These are phyloP conservation scores for Calcarisporium arbuscula DNA, from an alignment of 2,329 filamentous ascomycete species.

Conservation along the genomic window DNA sequence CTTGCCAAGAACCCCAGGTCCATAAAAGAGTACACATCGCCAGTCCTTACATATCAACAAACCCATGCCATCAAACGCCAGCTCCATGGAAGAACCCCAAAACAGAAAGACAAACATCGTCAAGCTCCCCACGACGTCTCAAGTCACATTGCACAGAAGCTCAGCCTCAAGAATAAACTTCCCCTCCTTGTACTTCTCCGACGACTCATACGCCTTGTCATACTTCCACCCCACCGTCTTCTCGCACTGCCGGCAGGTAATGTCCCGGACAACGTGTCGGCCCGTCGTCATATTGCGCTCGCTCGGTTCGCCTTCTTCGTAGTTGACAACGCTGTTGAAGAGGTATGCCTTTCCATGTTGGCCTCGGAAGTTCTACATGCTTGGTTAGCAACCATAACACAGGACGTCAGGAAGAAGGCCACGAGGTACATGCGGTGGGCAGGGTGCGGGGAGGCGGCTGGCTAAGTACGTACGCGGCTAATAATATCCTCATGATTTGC, in stretches of 20 bases:
- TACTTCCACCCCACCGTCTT: conserved; percentile 98
- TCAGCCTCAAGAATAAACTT: conserved; percentile 96
- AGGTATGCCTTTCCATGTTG: conserved; percentile 98
- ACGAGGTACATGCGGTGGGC: too few species aligned
- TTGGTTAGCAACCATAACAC: background rate
- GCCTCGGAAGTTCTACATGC: conserved; percentile 85
- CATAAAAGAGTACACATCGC: too few species aligned
- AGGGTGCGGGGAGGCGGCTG: background rate
- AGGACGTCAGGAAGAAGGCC: conserved; percentile 1
- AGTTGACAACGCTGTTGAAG: conserved; percentile 91
- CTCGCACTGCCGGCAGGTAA: conserved; percentile 83
- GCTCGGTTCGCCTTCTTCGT: conserved; percentile 73
- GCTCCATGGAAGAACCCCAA: background rate
- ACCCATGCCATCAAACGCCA: conserved; percentile 3
- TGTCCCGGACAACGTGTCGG: conserved; percentile 88
- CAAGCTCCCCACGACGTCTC: conserved; percentile 8
- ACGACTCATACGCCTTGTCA: conserved; percentile 87
- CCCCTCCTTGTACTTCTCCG: conserved; percentile 97
- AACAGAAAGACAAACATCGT: background rate
- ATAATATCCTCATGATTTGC: conserved; percentile 95
- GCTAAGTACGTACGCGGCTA: conserved; percentile 75
- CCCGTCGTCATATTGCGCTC: conserved; percentile 99
- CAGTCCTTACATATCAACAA: background rate
- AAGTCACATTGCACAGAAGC: conserved; percentile 72
- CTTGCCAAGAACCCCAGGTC: too few species aligned